These are phyloP conservation scores for Trichoderma endophyticum DNA, from an alignment of 2,329 filamentous ascomycete genomes.

Conservation along the genomic window DNA sequence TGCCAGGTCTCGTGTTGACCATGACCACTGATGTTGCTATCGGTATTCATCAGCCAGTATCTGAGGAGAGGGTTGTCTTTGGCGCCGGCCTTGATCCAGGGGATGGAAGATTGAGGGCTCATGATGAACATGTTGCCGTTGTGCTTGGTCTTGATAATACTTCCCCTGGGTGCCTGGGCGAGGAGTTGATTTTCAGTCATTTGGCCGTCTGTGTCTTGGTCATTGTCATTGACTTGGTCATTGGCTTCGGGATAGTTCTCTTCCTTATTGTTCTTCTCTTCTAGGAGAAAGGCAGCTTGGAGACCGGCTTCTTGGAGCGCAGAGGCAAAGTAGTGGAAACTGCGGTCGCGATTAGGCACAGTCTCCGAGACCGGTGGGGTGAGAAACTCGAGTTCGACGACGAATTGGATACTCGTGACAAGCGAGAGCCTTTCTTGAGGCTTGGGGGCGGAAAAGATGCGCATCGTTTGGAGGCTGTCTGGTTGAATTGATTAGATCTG, in stretches of 20 bases:
- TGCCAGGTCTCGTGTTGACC: background rate
- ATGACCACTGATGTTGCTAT: background rate
- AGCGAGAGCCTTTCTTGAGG: background rate
- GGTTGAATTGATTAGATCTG: background rate
- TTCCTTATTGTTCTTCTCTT: background rate
- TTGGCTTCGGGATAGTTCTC: background rate
- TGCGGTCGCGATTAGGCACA: background rate
- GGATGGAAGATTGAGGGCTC: background rate
- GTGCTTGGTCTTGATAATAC: slow-evolving; percentile 12
- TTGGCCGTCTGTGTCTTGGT: no score
- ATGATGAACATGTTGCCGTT: slow-evolving; percentile 15
- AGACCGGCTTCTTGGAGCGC: slow-evolving; percentile 10
- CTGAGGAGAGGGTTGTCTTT: background rate
- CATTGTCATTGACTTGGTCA: background rate
- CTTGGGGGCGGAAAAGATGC: background rate
- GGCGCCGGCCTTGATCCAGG: background rate
- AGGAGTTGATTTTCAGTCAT: background rate
- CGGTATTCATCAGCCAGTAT: slow-evolving; percentile 19
- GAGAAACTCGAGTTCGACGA: slow-evolving; percentile 23
- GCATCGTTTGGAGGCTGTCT: background rate
- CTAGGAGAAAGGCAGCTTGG: slow-evolving; percentile 16
- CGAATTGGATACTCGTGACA: slow-evolving; percentile 18
- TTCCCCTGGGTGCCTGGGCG: background rate
- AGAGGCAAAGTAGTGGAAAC: slow-evolving; percentile 7
- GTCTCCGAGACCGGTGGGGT: background rate